phyloP scores from a whole-genome alignment of 805 yeast genomes.

The Starmerella khaoyaiensis region DNA sequence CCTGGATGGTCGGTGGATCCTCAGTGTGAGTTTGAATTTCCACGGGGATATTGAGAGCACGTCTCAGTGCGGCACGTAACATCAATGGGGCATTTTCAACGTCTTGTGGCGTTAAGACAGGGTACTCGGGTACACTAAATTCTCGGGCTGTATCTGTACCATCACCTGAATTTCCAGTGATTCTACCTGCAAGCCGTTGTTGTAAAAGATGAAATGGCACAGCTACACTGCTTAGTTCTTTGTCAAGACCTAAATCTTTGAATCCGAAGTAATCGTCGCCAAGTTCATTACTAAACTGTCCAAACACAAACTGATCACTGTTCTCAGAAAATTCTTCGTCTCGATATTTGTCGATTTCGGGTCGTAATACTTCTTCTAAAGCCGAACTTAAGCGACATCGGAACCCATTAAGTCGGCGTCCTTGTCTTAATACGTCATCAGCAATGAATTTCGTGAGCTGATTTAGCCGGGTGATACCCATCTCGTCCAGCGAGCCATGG shows the following conservation, averaged over 20 bases:
- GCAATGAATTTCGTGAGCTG: slow-evolving; percentile 59
- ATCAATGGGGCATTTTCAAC: slow-evolving; percentile 6
- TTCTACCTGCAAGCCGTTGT: slow-evolving; percentile 24
- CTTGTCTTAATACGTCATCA: slow-evolving; percentile 58
- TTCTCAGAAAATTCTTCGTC: slow-evolving; percentile 78
- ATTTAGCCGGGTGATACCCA: slow-evolving; percentile 63
- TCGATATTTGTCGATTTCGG: slow-evolving; percentile 37
- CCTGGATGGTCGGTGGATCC: no score
- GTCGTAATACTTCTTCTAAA: slow-evolving; percentile 70
- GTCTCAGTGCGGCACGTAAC: slow-evolving; percentile 6
- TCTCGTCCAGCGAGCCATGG: slow-evolving; percentile 56
- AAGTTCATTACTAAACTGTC: slow-evolving; percentile 83
- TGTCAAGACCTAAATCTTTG: slow-evolving; percentile 82
- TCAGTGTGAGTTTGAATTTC: not conserved
- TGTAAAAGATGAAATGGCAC: slow-evolving; percentile 84
- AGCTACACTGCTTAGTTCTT: slow-evolving; percentile 76
- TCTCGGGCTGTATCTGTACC: not conserved
- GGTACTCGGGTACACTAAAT: slow-evolving; percentile 41
- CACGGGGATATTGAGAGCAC: not conserved
- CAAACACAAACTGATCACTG: slow-evolving; percentile 86
- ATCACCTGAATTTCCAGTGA: slow-evolving; percentile 1
- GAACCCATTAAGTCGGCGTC: slow-evolving; percentile 55
- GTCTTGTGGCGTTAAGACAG: slow-evolving; percentile 48
- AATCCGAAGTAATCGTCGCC: slow-evolving; percentile 99
- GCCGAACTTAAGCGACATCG: slow-evolving; percentile 53